Evolutionary conservation across 2,329 filamentous ascomycete genomes (phyloP), one percentile per base, ranked within the genome.

Genomic region (Sclerotinia trifoliorum): DNA sequence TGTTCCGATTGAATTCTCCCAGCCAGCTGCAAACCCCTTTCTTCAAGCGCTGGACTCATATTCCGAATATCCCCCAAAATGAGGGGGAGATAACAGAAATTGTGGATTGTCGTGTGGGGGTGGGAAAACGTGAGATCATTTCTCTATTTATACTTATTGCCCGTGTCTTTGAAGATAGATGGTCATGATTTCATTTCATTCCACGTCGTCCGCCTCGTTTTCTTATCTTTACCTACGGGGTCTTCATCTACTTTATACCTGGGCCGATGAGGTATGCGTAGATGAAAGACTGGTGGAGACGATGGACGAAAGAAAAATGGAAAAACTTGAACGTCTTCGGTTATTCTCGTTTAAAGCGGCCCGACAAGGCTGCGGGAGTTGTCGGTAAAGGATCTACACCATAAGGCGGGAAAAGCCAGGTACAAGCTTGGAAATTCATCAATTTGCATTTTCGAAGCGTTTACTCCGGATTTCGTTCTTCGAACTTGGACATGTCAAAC

Each of bases 41-140:
- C 42, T 48, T 61, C 57, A 48, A 39, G 5, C 39, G 26, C 19
- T 61, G 39, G 24, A 26, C 42, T 48, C 13, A 26, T 11, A 48
- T n/a, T 48, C 58, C 58, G 58, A 61, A n/a, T 29, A 35, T 61
- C n/a, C 44, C 26, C 58, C 58, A 49, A 49, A 24, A 61, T 61
- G 58, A 61, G 58, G 39, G 39, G 52, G 58, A 48, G 58, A 32
- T 15, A 15, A 26, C 6, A 24, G 6, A 32, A n/a, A 61, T 48
- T 10, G 44, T 21, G 44, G 58, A 35, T 42, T 61, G 48, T 35
- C 44, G 39, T 42, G 58, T 61, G 58, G 44, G 57, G 44, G 46
- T 62, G 46, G 58, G 58, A 46, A 62, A 51, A 24, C 35, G 44
- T 62, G 58, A 62, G 58, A 51, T 29, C 46, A 62, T 62, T 62